These are phyloP conservation scores for Scedosporium boydii DNA, from an alignment of 2,329 filamentous ascomycete genomes.

Conservation along the genomic window DNA sequence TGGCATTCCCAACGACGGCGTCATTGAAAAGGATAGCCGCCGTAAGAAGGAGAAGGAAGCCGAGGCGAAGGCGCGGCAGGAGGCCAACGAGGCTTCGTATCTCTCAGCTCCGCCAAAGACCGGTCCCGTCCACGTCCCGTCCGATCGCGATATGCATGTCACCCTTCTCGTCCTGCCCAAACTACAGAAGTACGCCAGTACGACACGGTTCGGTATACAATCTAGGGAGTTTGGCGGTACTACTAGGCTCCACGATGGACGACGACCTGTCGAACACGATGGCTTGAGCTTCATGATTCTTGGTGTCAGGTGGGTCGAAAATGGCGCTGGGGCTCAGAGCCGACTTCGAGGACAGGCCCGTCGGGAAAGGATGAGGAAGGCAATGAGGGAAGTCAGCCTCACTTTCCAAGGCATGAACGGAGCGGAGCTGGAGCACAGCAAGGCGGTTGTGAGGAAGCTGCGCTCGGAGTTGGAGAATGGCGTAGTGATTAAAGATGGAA, in stretches of 20 bases:
- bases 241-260: conserved; percentile 25
- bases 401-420: conserved; percentile 21
- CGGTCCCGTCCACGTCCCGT: conserved; percentile 54
- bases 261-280: conserved; percentile 51
- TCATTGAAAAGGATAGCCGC: conserved; percentile 19
- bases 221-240: conserved; percentile 68
- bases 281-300: conserved; percentile 83
- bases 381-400: conserved; percentile 40
- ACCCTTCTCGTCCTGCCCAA: conserved; percentile 75
- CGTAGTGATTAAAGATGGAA: conserved; percentile 36
- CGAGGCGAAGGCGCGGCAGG: conserved; percentile 23
- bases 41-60: conserved; percentile 19
- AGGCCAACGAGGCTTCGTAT: conserved; percentile 25
- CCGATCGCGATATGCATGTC: conserved; percentile 73
- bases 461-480: conserved; percentile 18
- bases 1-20: conserved; percentile 14
- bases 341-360: conserved; percentile 45
- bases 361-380: conserved; percentile 46
- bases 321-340: conserved; percentile 54
- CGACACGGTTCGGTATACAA: conserved; percentile 69
- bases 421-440: conserved; percentile 13
- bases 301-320: conserved; percentile 74
- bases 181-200: conserved; percentile 66
- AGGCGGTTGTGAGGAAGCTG: conserved; percentile 9
- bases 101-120: conserved; percentile 45